Conservation (phyloP, 2,329 filamentous ascomycete genomes). For the Colletotrichum caudatum region DNA sequence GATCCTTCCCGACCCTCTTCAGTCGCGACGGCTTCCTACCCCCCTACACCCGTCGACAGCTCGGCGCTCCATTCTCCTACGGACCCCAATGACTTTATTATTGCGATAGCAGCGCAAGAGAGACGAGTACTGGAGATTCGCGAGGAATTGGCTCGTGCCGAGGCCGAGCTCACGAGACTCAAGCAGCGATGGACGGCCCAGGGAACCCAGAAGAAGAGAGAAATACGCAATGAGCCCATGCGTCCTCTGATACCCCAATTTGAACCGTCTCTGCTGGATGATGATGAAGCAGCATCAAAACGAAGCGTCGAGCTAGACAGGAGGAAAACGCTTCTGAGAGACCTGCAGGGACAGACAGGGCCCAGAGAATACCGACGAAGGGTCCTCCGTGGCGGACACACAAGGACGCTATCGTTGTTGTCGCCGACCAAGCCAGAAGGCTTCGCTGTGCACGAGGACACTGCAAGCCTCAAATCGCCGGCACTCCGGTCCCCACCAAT, state of each 20-base stretch:
- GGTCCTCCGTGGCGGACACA: slow-evolving; percentile 76
- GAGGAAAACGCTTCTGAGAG: slow-evolving; percentile 72
- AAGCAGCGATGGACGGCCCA: slow-evolving; percentile 87
- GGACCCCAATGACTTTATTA: slow-evolving; percentile 79
- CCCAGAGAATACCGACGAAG: slow-evolving; percentile 64
- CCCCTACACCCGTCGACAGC: slow-evolving; percentile 64
- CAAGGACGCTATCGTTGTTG: slow-evolving; percentile 80
- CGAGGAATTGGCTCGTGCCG: slow-evolving; percentile 88
- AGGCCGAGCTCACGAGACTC: slow-evolving; percentile 78
- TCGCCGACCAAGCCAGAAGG: slow-evolving; percentile 71
- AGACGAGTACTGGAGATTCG: slow-evolving; percentile 88
- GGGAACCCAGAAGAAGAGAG: slow-evolving; percentile 81
- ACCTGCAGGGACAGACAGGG: slow-evolving; percentile 58
- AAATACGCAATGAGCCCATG: slow-evolving; percentile 71
- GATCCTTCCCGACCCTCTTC: slow-evolving; percentile 65
- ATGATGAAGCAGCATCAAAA: slow-evolving; percentile 51
- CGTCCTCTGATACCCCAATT: slow-evolving; percentile 46
- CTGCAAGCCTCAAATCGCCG: slow-evolving; percentile 57
- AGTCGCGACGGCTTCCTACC: slow-evolving; percentile 59
- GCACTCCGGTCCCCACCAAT: slow-evolving; percentile 47
- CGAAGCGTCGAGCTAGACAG: slow-evolving; percentile 76
- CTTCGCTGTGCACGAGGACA: slow-evolving; percentile 59
- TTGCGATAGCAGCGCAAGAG: slow-evolving; percentile 92
- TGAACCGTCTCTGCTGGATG: slow-evolving; percentile 51
- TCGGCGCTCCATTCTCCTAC: slow-evolving; percentile 58